A percentile compares a stretch with the other conserved stretches of the same genome.
Conservation (phyloP, 306 rosid species). For the Medicago ruthenica region DNA sequence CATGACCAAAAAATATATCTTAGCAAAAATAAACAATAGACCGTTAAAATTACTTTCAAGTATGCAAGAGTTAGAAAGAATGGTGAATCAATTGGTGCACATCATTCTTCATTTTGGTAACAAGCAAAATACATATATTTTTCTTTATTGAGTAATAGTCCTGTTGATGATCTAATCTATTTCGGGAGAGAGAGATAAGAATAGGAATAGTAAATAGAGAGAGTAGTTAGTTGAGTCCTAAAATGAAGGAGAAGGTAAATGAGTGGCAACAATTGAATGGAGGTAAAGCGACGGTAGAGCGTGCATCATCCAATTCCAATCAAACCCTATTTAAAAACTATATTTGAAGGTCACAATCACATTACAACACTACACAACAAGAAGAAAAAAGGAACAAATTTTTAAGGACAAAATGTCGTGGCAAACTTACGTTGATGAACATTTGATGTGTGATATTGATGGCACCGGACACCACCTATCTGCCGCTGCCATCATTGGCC, state of each 20-base stretch:
- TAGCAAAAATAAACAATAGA: too few species aligned
- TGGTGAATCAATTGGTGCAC: too few species aligned
- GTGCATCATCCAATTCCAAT: slow-evolving; percentile 20
- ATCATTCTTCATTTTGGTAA: too few species aligned
- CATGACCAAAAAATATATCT: too few species aligned
- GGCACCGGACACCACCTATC: slow-evolving; percentile 83
- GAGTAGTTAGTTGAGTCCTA: slow-evolving; percentile 32
- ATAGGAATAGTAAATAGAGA: slow-evolving; percentile 34
- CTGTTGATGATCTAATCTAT: slow-evolving; percentile 16
- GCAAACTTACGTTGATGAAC: slow-evolving; percentile 95
- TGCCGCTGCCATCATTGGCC: slow-evolving; percentile 81
- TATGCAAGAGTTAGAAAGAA: too few species aligned
- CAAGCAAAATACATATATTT: too few species aligned
- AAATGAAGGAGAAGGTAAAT: slow-evolving; percentile 49
- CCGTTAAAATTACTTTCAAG: too few species aligned
- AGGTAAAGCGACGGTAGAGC: slow-evolving; percentile 48
- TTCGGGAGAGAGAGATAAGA: slow-evolving; percentile 37
- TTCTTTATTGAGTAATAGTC: not conserved
- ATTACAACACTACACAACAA: not conserved
- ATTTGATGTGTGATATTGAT: slow-evolving; percentile 97
- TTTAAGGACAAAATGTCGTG: slow-evolving; percentile 68
- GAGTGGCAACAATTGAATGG: slow-evolving; percentile 42
- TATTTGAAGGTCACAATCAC: not conserved
- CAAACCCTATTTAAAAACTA: slow-evolving; percentile 37
- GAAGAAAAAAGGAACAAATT: not conserved